phyloP scores from a whole-genome alignment of 208 protist species.

The Crithidia mellificae region DNA sequence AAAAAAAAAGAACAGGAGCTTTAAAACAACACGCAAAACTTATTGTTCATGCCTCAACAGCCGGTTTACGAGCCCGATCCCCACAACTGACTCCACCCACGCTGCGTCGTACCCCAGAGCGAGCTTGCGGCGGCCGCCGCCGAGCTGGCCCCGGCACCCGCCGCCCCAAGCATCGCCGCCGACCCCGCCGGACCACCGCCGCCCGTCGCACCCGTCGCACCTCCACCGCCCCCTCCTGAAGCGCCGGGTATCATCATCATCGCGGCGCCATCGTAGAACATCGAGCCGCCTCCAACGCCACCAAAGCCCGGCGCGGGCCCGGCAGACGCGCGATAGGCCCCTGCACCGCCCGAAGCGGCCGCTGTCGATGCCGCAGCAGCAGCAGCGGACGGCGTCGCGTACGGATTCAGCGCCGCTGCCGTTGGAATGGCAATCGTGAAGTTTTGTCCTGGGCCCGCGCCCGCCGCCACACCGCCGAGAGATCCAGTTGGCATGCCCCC shows the following conservation, averaged over 20 bases:
- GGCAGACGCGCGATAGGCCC: too few relatives aligned
- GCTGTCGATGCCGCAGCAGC: neutral
- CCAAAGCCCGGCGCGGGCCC: neutral
- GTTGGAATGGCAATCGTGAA: constrained; percentile 5
- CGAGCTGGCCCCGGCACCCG: constrained; percentile 9
- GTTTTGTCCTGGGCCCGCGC: too few relatives aligned
- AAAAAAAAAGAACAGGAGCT: constrained; percentile 14
- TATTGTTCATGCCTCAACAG: too few relatives aligned
- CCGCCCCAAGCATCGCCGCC: constrained; percentile 3
- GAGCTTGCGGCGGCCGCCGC: constrained; percentile 29
- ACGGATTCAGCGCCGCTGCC: constrained; percentile 5
- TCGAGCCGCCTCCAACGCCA: neutral
- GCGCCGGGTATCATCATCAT: neutral
- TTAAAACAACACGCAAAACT: neutral
- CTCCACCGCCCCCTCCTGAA: neutral
- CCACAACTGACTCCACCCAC: constrained; percentile 36
- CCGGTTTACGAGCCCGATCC: constrained; percentile 20
- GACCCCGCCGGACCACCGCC: neutral
- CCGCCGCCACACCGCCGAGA: too few relatives aligned
- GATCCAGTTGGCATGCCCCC: too few relatives aligned
- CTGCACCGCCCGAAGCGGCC: neutral
- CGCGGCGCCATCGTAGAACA: neutral
- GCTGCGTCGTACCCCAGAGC: constrained; percentile 39
- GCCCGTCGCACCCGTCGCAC: neutral
- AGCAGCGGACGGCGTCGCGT: neutral